Evolutionary conservation across 2,329 filamentous ascomycete genomes (phyloP), one percentile per base, ranked within the genome.

Genomic region (Cryphonectria parasitica): DNA sequence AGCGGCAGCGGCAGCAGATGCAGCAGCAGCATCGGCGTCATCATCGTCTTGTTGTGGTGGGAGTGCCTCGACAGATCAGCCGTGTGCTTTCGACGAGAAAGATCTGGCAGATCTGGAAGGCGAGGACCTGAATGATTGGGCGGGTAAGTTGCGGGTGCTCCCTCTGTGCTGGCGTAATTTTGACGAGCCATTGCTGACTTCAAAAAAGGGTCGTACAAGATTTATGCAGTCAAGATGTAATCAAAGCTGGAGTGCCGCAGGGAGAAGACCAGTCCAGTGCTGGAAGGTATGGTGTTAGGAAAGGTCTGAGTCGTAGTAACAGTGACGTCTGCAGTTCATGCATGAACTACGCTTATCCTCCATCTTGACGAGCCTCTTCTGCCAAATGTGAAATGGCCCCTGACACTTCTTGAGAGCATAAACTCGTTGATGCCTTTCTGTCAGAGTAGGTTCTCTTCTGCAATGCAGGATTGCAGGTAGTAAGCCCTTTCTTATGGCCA

Each of bases 61-160:
- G 1, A 45, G 56, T 64, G 71, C 63, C 64, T 52, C 61, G 45
- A 69, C 22, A 73, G 73, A 45, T 75, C 77, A 68, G 75, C 75
- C 72, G 66, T 74, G 17, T 62, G 28, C 67, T 65, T 68, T 58
- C n/a, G 56, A 64, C 52, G 63, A 70, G 11, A 75, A 73, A 39
- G 74, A 67, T 5, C 69, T 67, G 65, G 65, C 41, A 34, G 70
- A 74, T 31, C 71, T 79, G 64, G 74, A 69, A 39, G 76, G 78
- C 67, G 73, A 80, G 60, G 82, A 87, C 74, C 81, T 86, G 62
- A 88, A 87, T 76, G 80, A 83, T 67, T 87, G 82, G 82, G 83
- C 80, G 72, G 85, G 83, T 86, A 75, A 77, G 83, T 82, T 28
- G 39, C 28, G 3, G 6, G 22, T 43, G 7, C 3, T 45, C 43